These are phyloP conservation scores for Claviceps pusilla DNA, from an alignment of 2,329 filamentous ascomycete genomes.

Conservation along the genomic window DNA sequence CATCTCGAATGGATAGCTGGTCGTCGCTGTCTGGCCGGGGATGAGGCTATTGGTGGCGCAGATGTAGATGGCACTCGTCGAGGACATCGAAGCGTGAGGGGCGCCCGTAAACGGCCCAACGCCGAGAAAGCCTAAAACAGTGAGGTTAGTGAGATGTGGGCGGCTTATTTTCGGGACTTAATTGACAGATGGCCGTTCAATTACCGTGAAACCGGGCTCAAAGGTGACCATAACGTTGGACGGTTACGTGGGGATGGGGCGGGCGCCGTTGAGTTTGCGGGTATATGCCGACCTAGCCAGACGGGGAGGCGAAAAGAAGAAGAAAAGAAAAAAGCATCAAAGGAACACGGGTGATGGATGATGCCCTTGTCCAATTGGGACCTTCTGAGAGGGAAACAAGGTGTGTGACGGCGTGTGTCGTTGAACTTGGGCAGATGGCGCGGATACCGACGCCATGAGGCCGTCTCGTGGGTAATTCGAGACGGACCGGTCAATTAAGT, in stretches of 20 bases:
- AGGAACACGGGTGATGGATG: background rate
- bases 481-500: background rate
- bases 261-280: background rate
- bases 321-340: too few species aligned
- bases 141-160: background rate
- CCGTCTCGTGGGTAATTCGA: background rate
- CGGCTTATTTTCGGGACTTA: background rate
- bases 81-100: constrained; percentile 9
- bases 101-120: constrained; percentile 7
- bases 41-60: constrained; percentile 2
- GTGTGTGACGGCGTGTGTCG: background rate
- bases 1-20: constrained; percentile 3
- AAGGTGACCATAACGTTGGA: constrained; percentile 3
- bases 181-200: background rate
- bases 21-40: constrained; percentile 3
- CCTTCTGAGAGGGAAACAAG: background rate
- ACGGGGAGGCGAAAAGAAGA: background rate
- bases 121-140: constrained; percentile 4
- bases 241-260: background rate
- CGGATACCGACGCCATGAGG: background rate
- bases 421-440: background rate
- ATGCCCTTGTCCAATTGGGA: background rate
- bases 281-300: background rate
- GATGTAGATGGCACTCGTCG: constrained; percentile 6
- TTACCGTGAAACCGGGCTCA: constrained; percentile 7